Percentiles rank a stretch among this genome's conserved stretches.
These are phyloP conservation scores for Psilocybe subaeruginosa DNA, from an alignment of 768 basidiomycete genomes.

Conservation along the genomic window DNA sequence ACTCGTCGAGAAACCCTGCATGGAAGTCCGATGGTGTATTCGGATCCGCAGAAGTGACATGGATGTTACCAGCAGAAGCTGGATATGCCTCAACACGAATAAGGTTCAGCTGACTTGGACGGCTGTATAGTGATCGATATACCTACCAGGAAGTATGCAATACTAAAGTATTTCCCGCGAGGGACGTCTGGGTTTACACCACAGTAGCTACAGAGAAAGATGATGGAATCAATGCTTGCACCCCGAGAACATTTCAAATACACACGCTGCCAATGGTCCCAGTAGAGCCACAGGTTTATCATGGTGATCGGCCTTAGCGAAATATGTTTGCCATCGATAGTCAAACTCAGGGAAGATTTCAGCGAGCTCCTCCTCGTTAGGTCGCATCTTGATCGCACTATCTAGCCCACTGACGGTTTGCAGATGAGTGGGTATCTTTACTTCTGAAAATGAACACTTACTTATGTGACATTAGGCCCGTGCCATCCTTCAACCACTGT, in stretches of 20 bases:
- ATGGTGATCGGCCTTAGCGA: constrained; percentile 38
- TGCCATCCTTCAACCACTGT: constrained; percentile 37
- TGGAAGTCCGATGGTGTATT: constrained; percentile 48
- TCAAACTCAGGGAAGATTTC: constrained; percentile 53
- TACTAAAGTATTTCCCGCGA: constrained; percentile 26
- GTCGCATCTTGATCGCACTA: constrained; percentile 59
- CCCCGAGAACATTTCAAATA: neutral
- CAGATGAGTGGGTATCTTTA: neutral
- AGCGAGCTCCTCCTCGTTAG: constrained; percentile 50
- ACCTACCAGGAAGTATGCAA: constrained; percentile 36
- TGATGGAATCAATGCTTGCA: too few species aligned
- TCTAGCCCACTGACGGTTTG: constrained; percentile 45
- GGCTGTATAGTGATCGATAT: neutral
- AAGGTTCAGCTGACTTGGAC: neutral
- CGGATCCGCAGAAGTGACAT: constrained; percentile 47
- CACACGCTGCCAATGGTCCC: constrained; percentile 35
- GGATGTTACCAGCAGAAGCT: constrained; percentile 46
- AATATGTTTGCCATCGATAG: constrained; percentile 52
- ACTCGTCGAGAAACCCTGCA: constrained; percentile 48
- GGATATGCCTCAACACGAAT: constrained; percentile 37
- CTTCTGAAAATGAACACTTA: constrained; percentile 19
- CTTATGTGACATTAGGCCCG: constrained; percentile 59
- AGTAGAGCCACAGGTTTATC: constrained; percentile 60
- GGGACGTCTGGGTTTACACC: constrained; percentile 19
- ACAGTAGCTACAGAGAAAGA: constrained; percentile 25